Percentiles rank a stretch among this genome's conserved stretches.
Evolutionary conservation across 805 yeast species (phyloP).

Genomic region (Metschnikowia matae): DNA sequence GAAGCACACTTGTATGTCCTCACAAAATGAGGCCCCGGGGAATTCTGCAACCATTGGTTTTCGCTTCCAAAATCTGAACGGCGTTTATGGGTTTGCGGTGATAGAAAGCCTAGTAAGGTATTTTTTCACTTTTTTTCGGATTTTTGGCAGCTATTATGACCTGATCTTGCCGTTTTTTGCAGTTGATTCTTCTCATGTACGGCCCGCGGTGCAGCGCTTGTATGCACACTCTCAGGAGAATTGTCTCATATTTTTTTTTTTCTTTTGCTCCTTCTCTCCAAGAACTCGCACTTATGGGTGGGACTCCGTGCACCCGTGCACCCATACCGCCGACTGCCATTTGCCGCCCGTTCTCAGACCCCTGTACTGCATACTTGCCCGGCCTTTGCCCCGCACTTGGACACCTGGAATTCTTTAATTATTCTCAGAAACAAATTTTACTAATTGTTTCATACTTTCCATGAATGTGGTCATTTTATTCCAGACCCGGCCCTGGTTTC

Average conservation of each 20-base stretch:
- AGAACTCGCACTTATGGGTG: background rate
- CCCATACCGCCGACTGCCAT: background rate
- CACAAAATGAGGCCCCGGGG: background rate
- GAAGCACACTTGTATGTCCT: constrained; percentile 3
- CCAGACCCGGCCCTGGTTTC: background rate
- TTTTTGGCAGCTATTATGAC: background rate
- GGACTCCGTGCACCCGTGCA: constrained; percentile 4
- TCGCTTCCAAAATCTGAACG: constrained; percentile 2
- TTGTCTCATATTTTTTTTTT: constrained; percentile 2
- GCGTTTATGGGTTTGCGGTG: background rate
- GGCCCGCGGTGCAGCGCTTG: background rate
- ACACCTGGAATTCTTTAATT: background rate
- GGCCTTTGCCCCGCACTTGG: background rate
- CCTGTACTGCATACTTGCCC: background rate
- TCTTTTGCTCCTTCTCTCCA: background rate
- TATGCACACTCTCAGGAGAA: constrained; percentile 3
- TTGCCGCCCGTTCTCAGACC: background rate
- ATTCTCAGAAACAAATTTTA: constrained; percentile 3
- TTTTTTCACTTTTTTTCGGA: background rate
- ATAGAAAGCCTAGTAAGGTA: background rate
- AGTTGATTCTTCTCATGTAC: background rate
- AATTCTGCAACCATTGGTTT: constrained; percentile 1
- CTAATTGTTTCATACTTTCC: background rate
- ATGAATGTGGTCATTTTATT: background rate
- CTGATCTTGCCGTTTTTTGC: background rate